phyloP scores from a whole-genome alignment of 2,329 filamentous ascomycete species.

The Cercospora janseana region DNA sequence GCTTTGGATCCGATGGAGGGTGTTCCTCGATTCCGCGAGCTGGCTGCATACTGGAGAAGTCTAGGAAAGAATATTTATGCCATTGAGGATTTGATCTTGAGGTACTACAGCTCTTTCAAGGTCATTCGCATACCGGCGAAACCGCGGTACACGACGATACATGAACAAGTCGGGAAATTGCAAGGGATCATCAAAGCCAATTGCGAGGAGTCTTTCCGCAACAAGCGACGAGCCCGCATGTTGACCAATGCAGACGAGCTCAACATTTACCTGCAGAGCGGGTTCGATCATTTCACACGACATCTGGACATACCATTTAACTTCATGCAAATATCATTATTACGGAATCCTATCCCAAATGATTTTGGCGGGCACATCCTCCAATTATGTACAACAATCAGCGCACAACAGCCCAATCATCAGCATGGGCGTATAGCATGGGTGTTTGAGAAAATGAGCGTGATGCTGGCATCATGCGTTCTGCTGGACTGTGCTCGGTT shows the following conservation, averaged over 20 bases:
- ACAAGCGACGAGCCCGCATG: slow-evolving; percentile 50
- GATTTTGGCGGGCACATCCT: slow-evolving; percentile 54
- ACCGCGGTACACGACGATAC: slow-evolving; percentile 49
- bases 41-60: slow-evolving; percentile 45
- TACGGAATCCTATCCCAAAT: slow-evolving; percentile 46
- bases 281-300: slow-evolving; percentile 52
- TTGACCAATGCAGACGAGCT: slow-evolving; percentile 49
- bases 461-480: slow-evolving; percentile 53
- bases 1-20: slow-evolving; percentile 36
- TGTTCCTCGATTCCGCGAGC: slow-evolving; percentile 38
- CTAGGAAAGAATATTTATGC: slow-evolving; percentile 45
- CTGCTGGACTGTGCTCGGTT: slow-evolving; percentile 48
- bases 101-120: slow-evolving; percentile 53
- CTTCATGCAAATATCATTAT: slow-evolving; percentile 50
- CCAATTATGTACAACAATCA: slow-evolving; percentile 47
- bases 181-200: slow-evolving; percentile 45
- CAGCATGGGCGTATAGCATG: slow-evolving; percentile 33
- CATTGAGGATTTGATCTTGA: slow-evolving; percentile 48
- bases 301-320: slow-evolving; percentile 51
- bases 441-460: slow-evolving; percentile 48
- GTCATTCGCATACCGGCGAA: slow-evolving; percentile 49
- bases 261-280: slow-evolving; percentile 49
- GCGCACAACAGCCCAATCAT: slow-evolving; percentile 36
- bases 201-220: slow-evolving; percentile 43
- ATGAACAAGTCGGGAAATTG: slow-evolving; percentile 50